Conservation (phyloP, 208 protist species). For the Acanthamoeba sp. region DNA sequence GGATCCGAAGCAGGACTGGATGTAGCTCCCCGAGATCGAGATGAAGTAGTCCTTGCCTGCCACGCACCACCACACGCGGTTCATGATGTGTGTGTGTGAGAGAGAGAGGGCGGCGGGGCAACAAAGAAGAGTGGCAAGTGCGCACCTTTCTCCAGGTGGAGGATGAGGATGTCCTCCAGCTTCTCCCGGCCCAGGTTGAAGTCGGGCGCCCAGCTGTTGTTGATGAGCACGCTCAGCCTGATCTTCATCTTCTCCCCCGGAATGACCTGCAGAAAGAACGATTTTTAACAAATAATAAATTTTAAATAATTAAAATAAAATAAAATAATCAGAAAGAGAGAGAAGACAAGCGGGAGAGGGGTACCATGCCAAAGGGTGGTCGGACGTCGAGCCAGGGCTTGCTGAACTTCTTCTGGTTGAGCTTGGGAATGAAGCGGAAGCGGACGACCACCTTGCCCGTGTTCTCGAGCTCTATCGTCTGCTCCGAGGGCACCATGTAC, state of each 20-base stretch:
- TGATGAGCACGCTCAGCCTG: conserved; percentile 80
- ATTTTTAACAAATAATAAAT: too few species aligned
- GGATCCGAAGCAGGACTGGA: conserved; percentile 83
- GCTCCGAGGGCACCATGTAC: conserved; percentile 34
- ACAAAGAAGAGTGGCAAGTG: background rate
- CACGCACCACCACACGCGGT: background rate
- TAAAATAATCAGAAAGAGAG: background rate
- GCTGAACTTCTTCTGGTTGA: conserved; percentile 78
- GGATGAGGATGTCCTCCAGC: conserved; percentile 88
- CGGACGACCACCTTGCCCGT: conserved; percentile 81
- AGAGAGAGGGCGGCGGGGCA: background rate
- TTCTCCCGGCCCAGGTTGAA: conserved; percentile 82
- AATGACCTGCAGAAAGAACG: background rate
- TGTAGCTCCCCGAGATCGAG: conserved; percentile 80
- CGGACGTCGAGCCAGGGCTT: conserved; percentile 86
- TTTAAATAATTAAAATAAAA: too few species aligned
- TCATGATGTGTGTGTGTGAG: background rate
- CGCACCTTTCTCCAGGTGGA: conserved; percentile 88
- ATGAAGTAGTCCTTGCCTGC: conserved; percentile 80
- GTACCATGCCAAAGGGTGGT: conserved; percentile 75
- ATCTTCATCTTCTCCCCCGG: conserved; percentile 82
- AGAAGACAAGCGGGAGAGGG: too few species aligned
- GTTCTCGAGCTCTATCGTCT: conserved; percentile 81
- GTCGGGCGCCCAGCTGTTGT: conserved; percentile 69
- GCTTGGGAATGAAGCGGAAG: conserved; percentile 88